Percentiles rank a stretch among this genome's conserved stretches.
Evolutionary conservation across 768 basidiomycete species (phyloP).

Genomic region (Lentinula aciculospora): DNA sequence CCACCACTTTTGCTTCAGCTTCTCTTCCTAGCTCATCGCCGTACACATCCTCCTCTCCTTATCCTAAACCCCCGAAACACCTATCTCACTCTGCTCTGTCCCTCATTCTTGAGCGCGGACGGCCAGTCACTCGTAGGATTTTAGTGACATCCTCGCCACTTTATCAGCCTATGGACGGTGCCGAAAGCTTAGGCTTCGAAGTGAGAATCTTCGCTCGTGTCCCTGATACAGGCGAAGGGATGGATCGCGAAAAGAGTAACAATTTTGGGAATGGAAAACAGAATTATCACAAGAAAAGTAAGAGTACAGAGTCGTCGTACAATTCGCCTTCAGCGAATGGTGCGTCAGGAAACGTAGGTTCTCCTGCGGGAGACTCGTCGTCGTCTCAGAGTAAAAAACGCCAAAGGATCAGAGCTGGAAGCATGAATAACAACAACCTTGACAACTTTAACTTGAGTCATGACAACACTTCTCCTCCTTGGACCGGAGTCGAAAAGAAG

Average conservation of each 20-base stretch:
- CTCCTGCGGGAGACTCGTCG: conserved; percentile 7
- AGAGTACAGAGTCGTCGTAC: conserved; percentile 13
- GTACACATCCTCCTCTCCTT: conserved; percentile 24
- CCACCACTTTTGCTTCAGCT: conserved; percentile 19
- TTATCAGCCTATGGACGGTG: conserved; percentile 75
- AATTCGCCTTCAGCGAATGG: conserved; percentile 3
- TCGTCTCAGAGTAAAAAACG: conserved; percentile 6
- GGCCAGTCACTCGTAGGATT: conserved; percentile 67
- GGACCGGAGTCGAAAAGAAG: conserved; percentile 10
- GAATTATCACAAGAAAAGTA: conserved; percentile 16
- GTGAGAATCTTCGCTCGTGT: conserved; percentile 66
- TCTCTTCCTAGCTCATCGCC: conserved; percentile 17
- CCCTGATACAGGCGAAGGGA: conserved; percentile 59
- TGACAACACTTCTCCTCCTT: background rate
- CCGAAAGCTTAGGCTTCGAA: conserved; percentile 70
- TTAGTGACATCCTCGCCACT: conserved; percentile 79
- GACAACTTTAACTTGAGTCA: background rate
- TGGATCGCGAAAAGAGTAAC: conserved; percentile 41
- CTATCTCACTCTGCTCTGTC: conserved; percentile 76
- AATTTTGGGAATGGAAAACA: conserved; percentile 15
- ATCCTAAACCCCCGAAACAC: conserved; percentile 30
- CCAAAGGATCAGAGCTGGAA: conserved; percentile 9
- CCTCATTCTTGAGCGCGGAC: conserved; percentile 77
- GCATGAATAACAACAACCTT: conserved; percentile 8
- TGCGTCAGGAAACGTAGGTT: conserved; percentile 9